These are phyloP conservation scores for Amanita rubescens DNA, from an alignment of 768 basidiomycete genomes.

Conservation along the genomic window DNA sequence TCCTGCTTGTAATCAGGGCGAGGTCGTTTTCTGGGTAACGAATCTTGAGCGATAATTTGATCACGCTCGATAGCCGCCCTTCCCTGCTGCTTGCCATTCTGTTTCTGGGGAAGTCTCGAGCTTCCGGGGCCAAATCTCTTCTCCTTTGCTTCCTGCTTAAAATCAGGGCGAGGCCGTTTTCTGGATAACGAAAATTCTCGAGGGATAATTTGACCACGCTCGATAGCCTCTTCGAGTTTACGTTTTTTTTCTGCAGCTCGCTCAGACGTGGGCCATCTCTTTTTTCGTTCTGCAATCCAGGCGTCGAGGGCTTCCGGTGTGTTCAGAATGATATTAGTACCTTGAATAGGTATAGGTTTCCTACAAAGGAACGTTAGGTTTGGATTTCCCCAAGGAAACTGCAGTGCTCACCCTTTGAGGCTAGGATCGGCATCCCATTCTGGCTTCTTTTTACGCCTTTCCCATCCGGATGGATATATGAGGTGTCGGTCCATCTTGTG, in stretches of 20 bases:
- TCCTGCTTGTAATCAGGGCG: constrained; percentile 23
- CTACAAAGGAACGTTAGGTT: constrained; percentile 28
- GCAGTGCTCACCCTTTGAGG: constrained; percentile 56
- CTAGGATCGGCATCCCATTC: constrained; percentile 83
- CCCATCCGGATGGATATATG: constrained; percentile 71
- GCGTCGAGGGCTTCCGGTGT: constrained; percentile 74
- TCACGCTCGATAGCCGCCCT: constrained; percentile 61
- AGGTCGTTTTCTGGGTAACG: constrained; percentile 36
- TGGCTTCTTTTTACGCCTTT: constrained; percentile 36
- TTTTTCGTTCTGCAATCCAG: constrained; percentile 88
- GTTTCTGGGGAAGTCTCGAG: background rate
- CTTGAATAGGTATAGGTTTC: constrained; percentile 68
- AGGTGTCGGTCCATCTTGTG: constrained; percentile 92
- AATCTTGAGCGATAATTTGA: constrained; percentile 49
- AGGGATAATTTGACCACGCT: constrained; percentile 65
- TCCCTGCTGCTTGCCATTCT: background rate
- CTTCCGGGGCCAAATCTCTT: background rate
- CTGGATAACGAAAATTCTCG: constrained; percentile 34
- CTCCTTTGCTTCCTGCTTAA: constrained; percentile 13
- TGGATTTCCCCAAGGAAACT: background rate
- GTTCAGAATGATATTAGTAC: constrained; percentile 70
- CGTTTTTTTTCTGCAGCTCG: constrained; percentile 76
- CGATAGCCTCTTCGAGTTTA: constrained; percentile 69
- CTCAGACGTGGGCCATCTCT: constrained; percentile 69
- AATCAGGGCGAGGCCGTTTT: constrained; percentile 35